Conservation (phyloP, 75 land plant genomes). For the Adiantum capillusveneris region DNA sequence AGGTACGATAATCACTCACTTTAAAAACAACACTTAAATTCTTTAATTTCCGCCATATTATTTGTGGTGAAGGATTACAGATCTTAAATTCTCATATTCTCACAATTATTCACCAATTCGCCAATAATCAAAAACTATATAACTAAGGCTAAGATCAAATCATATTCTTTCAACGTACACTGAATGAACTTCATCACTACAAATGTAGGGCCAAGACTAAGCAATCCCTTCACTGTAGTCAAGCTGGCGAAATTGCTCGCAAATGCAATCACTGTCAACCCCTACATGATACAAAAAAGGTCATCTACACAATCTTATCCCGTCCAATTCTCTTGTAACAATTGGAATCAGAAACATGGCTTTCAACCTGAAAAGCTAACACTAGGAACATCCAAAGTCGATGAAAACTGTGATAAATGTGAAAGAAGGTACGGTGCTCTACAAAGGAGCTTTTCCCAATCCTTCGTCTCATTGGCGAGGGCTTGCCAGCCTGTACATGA, state of each 20-base stretch:
- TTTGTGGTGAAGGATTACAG: too few species aligned
- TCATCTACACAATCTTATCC: neutral
- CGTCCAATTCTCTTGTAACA: neutral
- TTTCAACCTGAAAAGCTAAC: conserved; percentile 96
- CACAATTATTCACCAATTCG: too few species aligned
- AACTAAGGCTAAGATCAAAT: too few species aligned
- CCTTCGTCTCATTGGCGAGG: too few species aligned
- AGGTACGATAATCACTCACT: too few species aligned
- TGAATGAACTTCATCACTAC: conserved; percentile 77
- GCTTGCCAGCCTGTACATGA: conserved; percentile 5
- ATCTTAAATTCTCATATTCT: too few species aligned
- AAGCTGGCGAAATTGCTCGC: conserved; percentile 32
- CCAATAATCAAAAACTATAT: too few species aligned
- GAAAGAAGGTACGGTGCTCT: conserved; percentile 88
- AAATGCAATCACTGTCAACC: conserved; percentile 73
- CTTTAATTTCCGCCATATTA: too few species aligned
- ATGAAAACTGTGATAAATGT: conserved; percentile 95
- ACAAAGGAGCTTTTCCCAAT: conserved; percentile 82
- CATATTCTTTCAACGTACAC: too few species aligned
- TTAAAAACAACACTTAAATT: too few species aligned
- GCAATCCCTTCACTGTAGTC: conserved; percentile 42
- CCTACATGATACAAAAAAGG: conserved; percentile 35
- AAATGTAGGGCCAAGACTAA: conserved; percentile 91
- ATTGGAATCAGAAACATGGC: neutral
- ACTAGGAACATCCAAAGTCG: conserved; percentile 93